Conservation (phyloP, 1,139 yeast species). For the Candida sp. region DNA sequence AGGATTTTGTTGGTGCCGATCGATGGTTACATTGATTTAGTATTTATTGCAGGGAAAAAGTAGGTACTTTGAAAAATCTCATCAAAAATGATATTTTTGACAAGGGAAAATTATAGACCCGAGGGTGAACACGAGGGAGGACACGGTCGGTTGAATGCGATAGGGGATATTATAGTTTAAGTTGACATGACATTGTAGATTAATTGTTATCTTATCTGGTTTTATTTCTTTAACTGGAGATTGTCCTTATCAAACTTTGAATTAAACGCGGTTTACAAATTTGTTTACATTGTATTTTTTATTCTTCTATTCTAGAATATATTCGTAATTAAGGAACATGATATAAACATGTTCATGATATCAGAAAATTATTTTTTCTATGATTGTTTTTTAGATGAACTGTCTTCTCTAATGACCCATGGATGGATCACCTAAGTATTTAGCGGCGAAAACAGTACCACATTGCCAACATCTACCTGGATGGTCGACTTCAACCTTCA, state of each 20-base stretch:
- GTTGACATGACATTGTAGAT: too few species aligned
- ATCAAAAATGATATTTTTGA: too few species aligned
- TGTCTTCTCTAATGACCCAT: conserved; percentile 45
- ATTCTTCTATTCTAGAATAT: not conserved
- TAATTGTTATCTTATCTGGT: not conserved
- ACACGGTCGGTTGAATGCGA: too few species aligned
- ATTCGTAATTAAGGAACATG: not conserved
- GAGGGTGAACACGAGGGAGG: too few species aligned
- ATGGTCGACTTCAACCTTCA: conserved; percentile 81
- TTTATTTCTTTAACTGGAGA: too few species aligned
- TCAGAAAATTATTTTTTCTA: not conserved
- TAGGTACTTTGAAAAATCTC: not conserved
- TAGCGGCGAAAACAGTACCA: conserved; percentile 90
- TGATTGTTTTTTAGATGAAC: not conserved
- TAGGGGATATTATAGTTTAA: too few species aligned
- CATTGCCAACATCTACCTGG: conserved; percentile 99
- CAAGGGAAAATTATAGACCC: too few species aligned
- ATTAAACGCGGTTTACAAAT: too few species aligned
- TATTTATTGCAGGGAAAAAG: too few species aligned
- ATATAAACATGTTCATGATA: not conserved
- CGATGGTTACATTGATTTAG: too few species aligned
- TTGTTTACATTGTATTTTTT: too few species aligned
- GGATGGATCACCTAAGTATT: conserved; percentile 82
- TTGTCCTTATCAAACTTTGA: too few species aligned
- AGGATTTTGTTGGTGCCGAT: not conserved